phyloP scores from a whole-genome alignment of 768 basidiomycete species.

The Pleurotus platypus region DNA sequence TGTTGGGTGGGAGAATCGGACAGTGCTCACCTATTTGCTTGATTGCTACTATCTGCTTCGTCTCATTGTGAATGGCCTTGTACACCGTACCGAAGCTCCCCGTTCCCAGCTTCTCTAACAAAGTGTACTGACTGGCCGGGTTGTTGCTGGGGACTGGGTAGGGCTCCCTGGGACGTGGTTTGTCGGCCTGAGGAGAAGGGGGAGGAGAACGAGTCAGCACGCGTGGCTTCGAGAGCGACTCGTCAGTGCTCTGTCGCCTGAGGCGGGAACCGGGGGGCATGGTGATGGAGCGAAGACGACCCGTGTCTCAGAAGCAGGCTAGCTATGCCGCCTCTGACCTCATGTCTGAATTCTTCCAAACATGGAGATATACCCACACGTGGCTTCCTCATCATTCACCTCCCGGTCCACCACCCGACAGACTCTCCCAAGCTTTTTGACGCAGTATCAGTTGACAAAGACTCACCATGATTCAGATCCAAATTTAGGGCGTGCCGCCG shows the following conservation, averaged over 20 bases:
- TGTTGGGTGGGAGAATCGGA: constrained; percentile 3
- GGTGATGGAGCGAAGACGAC: constrained; percentile 19
- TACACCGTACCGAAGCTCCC: constrained; percentile 97
- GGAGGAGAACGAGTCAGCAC: constrained; percentile 42
- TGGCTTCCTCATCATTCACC: constrained; percentile 3
- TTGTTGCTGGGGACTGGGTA: constrained; percentile 72
- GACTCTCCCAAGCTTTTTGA: background rate
- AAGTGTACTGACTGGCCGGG: constrained; percentile 86
- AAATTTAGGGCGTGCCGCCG: background rate
- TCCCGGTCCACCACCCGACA: background rate
- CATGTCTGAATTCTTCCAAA: constrained; percentile 12
- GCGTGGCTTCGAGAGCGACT: constrained; percentile 36
- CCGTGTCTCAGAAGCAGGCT: constrained; percentile 12
- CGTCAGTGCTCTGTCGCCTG: constrained; percentile 38
- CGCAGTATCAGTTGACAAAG: background rate
- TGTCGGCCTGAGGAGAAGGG: constrained; percentile 40
- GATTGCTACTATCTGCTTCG: constrained; percentile 93
- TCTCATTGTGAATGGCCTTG: constrained; percentile 94
- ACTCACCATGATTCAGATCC: constrained; percentile 1
- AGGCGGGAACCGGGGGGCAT: constrained; percentile 48
- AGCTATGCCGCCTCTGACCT: constrained; percentile 15
- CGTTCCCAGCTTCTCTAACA: constrained; percentile 95
- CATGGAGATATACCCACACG: constrained; percentile 13
- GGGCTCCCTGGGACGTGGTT: constrained; percentile 46
- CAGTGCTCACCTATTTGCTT: constrained; percentile 86